These are phyloP conservation scores for Elsinoe arachidis DNA, from an alignment of 2,329 filamentous ascomycete genomes.

Conservation along the genomic window DNA sequence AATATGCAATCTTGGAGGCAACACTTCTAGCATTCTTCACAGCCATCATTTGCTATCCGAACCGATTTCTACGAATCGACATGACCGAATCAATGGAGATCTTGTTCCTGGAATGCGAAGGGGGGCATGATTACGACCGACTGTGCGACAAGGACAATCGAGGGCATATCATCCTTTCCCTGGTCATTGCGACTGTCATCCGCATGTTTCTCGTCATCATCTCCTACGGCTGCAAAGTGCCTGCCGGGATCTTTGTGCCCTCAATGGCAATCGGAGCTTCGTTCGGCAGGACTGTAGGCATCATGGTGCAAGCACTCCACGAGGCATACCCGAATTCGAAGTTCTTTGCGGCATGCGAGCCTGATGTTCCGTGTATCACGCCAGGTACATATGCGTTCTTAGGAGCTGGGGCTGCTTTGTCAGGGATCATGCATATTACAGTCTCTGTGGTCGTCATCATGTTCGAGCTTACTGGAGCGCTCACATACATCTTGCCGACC, in stretches of 20 bases:
- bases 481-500: conserved; percentile 93
- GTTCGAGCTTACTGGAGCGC: conserved; percentile 95
- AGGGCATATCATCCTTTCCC: conserved; percentile 67
- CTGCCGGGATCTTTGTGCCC: conserved; percentile 93
- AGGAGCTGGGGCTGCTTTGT: conserved; percentile 81
- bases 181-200: conserved; percentile 70
- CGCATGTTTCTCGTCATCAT: conserved; percentile 82
- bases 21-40: conserved; percentile 75
- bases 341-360: conserved; percentile 82
- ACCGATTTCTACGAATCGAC: conserved; percentile 88
- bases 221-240: conserved; percentile 95
- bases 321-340: conserved; percentile 71
- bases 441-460: conserved; percentile 97
- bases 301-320: conserved; percentile 81
- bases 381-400: conserved; percentile 95
- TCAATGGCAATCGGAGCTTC: conserved; percentile 96
- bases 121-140: conserved; percentile 76
- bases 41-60: conserved; percentile 91
- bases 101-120: conserved; percentile 87
- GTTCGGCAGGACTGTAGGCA: conserved; percentile 89
- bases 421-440: conserved; percentile 97
- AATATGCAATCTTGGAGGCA: conserved; percentile 79
- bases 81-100: conserved; percentile 99
- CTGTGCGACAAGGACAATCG: conserved; percentile 76
- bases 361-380: conserved; percentile 91